These are phyloP conservation scores for Brassica carinata DNA, from an alignment of 345 rosid species.

Conservation along the genomic window DNA sequence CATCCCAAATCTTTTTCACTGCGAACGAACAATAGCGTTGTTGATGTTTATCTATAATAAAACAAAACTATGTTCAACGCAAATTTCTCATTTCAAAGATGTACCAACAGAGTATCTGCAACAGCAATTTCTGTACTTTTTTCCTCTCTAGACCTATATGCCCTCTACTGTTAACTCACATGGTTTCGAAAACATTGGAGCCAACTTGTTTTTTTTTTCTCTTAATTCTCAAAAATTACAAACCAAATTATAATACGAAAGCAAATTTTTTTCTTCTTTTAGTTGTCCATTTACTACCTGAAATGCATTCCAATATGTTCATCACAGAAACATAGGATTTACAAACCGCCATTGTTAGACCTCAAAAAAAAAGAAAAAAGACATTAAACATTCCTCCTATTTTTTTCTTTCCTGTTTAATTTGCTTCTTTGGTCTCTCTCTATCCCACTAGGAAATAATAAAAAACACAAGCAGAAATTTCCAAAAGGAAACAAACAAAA, in stretches of 20 bases:
- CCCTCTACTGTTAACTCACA: conserved; percentile 6
- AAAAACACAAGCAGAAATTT: conserved; percentile 10
- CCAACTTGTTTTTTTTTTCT: background rate
- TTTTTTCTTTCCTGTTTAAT: background rate
- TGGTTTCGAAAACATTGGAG: conserved; percentile 10
- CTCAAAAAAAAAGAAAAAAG: conserved; percentile 1
- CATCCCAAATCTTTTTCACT: conserved; percentile 23
- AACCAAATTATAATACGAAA: background rate
- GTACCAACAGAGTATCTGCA: conserved; percentile 26
- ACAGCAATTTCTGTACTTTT: conserved; percentile 34
- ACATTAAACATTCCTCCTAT: conserved; percentile 1
- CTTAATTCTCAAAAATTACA: background rate
- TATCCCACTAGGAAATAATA: background rate
- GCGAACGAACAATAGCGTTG: conserved; percentile 30
- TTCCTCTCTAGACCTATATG: conserved; percentile 9
- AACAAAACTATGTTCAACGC: conserved; percentile 43
- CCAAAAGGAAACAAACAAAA: conserved; percentile 20
- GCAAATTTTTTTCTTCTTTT: background rate
- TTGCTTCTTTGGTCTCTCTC: conserved; percentile 21
- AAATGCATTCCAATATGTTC: conserved; percentile 27
- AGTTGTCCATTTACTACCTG: background rate
- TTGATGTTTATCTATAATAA: conserved; percentile 10
- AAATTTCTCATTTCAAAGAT: conserved; percentile 8
- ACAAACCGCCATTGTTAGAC: conserved; percentile 26
- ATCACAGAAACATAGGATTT: conserved; percentile 29